Evolutionary conservation across 139 green algal species (phyloP).

Genomic region (Nannochloris sp.): DNA sequence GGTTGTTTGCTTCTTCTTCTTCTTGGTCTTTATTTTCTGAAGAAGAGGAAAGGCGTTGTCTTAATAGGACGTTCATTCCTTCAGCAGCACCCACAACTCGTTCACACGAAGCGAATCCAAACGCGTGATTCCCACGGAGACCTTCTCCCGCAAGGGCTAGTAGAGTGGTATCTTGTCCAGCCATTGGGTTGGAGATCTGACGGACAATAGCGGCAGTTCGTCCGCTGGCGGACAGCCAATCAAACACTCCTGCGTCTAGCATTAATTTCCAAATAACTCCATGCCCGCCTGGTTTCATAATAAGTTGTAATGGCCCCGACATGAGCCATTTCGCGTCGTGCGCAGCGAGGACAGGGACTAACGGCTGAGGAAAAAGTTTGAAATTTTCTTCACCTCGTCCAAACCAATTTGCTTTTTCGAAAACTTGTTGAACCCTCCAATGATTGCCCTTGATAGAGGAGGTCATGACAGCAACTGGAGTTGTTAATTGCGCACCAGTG

Average conservation of each 20-base stretch:
- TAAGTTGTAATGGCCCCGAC: slow-evolving; percentile 35
- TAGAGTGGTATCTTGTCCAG: slow-evolving; percentile 88
- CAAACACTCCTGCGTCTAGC: slow-evolving; percentile 83
- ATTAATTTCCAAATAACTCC: slow-evolving; percentile 99
- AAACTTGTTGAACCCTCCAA: slow-evolving; percentile 55
- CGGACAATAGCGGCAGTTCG: slow-evolving; percentile 69
- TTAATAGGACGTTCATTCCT: slow-evolving; percentile 92
- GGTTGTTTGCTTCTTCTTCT: too few species aligned
- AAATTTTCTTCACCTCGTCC: slow-evolving; percentile 70
- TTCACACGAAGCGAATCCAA: slow-evolving; percentile 95
- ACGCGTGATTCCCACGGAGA: slow-evolving; percentile 46
- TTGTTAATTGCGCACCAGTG: slow-evolving; percentile 66
- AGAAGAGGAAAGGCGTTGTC: slow-evolving; percentile 27
- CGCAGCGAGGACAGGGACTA: slow-evolving; percentile 84
- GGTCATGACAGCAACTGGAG: slow-evolving; percentile 96
- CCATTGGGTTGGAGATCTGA: slow-evolving; percentile 97
- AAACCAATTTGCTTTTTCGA: slow-evolving; percentile 67
- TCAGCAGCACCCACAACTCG: slow-evolving; percentile 84
- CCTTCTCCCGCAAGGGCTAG: slow-evolving; percentile 84
- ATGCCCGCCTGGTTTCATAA: slow-evolving; percentile 95
- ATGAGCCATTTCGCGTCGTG: slow-evolving; percentile 77
- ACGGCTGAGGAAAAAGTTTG: slow-evolving; percentile 72
- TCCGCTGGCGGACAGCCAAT: slow-evolving; percentile 54
- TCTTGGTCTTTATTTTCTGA: not conserved
- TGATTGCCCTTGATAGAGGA: slow-evolving; percentile 95